Conservation (phyloP, 768 basidiomycete species). For the Macrolepiota dolichaula region DNA sequence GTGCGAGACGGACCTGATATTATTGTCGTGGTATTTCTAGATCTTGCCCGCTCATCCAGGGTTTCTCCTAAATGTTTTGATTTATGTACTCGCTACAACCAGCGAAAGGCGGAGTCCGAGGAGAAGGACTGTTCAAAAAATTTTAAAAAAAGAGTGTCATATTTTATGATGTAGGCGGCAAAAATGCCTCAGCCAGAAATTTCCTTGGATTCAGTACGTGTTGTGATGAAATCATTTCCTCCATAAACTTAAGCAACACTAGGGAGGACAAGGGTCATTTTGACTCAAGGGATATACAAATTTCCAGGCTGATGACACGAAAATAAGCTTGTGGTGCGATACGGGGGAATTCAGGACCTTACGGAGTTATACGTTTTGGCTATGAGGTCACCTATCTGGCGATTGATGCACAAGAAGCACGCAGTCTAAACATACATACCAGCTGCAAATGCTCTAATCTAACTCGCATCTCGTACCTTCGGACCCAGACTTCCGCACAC, state of each 20-base stretch:
- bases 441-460: background rate
- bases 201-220: background rate
- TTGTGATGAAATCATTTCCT: background rate
- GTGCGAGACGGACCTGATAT: too few species aligned
- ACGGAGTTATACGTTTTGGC: background rate
- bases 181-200: too few species aligned
- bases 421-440: background rate
- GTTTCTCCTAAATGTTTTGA: too few species aligned
- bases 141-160: too few species aligned
- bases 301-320: background rate
- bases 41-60: too few species aligned
- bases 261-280: background rate
- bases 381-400: background rate
- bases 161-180: too few species aligned
- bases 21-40: too few species aligned
- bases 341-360: background rate
- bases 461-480: background rate
- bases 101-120: too few species aligned
- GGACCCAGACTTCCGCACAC: background rate
- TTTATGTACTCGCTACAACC: too few species aligned
- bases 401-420: background rate
- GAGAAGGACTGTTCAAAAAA: too few species aligned
- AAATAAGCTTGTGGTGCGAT: background rate
- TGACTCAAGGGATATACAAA: background rate
- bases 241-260: background rate